phyloP scores from a whole-genome alignment of 2,329 filamentous ascomycete species.

The Paecilomyces fulvus region DNA sequence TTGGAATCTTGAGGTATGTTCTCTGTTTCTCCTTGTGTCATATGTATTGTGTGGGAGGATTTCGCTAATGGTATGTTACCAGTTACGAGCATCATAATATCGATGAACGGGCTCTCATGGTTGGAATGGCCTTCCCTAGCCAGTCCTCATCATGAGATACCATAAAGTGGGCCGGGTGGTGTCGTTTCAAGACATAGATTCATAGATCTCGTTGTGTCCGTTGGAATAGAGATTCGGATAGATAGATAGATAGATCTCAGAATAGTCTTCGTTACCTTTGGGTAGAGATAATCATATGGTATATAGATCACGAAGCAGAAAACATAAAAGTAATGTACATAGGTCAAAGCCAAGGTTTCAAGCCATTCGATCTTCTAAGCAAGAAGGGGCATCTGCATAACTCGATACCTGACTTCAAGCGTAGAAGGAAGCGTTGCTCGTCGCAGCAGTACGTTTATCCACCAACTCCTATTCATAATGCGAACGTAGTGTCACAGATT shows the following conservation, averaged over 20 bases:
- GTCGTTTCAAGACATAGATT: neutral
- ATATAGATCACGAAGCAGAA: neutral
- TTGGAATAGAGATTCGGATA: neutral
- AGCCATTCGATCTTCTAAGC: neutral
- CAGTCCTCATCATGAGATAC: slow-evolving; percentile 2
- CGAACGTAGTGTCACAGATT: neutral
- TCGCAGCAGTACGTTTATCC: neutral
- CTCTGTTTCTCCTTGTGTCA: neutral
- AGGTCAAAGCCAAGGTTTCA: neutral
- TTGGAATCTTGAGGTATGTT: slow-evolving; percentile 32
- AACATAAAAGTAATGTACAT: neutral
- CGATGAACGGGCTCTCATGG: slow-evolving; percentile 31
- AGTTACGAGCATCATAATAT: slow-evolving; percentile 32
- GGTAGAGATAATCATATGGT: neutral
- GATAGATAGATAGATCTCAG: neutral
- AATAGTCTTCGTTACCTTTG: neutral
- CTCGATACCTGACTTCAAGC: neutral
- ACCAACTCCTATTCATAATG: neutral
- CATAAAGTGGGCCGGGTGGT: neutral
- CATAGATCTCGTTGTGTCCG: neutral
- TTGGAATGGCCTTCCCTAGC: slow-evolving; percentile 33
- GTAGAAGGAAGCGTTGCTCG: neutral
- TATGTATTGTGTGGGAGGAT: no score
- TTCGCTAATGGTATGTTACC: neutral
- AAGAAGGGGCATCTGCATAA: neutral